phyloP scores from a whole-genome alignment of 768 basidiomycete species.

The Mycena epipterygia region DNA sequence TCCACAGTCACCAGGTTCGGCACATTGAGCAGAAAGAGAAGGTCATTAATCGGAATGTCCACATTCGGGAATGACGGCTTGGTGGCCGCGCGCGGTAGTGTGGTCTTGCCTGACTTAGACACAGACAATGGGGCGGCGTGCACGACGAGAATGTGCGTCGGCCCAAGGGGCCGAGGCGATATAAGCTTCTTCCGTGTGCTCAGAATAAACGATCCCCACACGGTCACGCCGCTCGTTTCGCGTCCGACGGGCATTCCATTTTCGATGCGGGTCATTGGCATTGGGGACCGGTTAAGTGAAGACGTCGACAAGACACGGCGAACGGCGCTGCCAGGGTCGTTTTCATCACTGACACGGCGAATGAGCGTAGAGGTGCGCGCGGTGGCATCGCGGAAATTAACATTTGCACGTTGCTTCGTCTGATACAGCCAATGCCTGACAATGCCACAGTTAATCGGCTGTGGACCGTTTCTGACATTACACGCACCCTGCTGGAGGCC shows the following conservation, averaged over 20 bases:
- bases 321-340: slow-evolving; percentile 19
- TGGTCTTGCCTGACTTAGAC: slow-evolving; percentile 12
- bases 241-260: slow-evolving; percentile 26
- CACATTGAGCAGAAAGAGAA: slow-evolving; percentile 52
- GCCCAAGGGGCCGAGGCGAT: slow-evolving; percentile 52
- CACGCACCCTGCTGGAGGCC: slow-evolving; percentile 39
- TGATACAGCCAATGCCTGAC: slow-evolving; percentile 53
- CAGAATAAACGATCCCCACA: slow-evolving; percentile 43
- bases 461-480: not conserved
- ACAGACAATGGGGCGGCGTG: slow-evolving; percentile 32
- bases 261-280: slow-evolving; percentile 33
- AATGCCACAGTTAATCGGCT: not conserved
- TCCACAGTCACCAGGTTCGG: slow-evolving; percentile 46
- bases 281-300: slow-evolving; percentile 35
- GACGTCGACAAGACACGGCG: slow-evolving; percentile 46
- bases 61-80: slow-evolving; percentile 36
- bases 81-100: slow-evolving; percentile 13
- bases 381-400: slow-evolving; percentile 42
- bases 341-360: slow-evolving; percentile 33
- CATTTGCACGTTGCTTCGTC: slow-evolving; percentile 39
- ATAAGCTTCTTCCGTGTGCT: slow-evolving; percentile 47
- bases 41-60: slow-evolving; percentile 55
- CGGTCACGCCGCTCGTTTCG: slow-evolving; percentile 33
- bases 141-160: slow-evolving; percentile 53
- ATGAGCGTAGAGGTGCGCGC: slow-evolving; percentile 44